Percentiles rank a stretch among this genome's conserved stretches.
phyloP scores from a whole-genome alignment of 2,329 filamentous ascomycete genomes.

The Aspergillus fumigatiaffinis region DNA sequence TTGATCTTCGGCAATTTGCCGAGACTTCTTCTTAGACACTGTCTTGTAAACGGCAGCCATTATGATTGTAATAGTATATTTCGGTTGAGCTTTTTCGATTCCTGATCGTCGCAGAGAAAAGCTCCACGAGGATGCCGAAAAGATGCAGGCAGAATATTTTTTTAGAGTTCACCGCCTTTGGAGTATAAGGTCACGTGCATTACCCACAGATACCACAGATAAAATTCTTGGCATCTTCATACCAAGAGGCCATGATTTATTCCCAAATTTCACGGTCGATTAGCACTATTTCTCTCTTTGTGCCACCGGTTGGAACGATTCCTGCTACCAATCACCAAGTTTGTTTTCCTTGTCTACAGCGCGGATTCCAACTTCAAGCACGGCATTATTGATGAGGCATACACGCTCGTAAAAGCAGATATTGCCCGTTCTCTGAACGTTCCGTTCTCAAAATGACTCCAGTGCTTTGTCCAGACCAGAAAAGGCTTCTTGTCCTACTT shows the following conservation, averaged over 20 bases:
- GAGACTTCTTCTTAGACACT: conserved; percentile 56
- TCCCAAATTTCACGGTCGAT: not conserved
- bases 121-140: conserved; percentile 24
- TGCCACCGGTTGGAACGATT: not conserved
- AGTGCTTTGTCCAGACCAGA: conserved; percentile 42
- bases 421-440: not conserved
- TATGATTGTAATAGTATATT: conserved; percentile 24
- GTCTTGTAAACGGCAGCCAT: conserved; percentile 76
- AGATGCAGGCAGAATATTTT: conserved; percentile 37
- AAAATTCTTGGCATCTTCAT: not conserved
- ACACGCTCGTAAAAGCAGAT: not conserved
- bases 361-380: too few species aligned
- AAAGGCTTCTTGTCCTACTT: conserved; percentile 66
- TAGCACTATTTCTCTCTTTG: not conserved
- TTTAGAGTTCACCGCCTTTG: conserved; percentile 25
- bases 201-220: not conserved
- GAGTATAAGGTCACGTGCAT: conserved; percentile 18
- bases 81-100: conserved; percentile 9
- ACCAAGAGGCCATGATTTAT: too few species aligned
- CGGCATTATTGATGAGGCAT: not conserved
- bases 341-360: not conserved
- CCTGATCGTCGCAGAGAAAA: conserved; percentile 10
- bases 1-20: conserved; percentile 45
- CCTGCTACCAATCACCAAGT: not conserved
- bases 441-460: not conserved